Base-by-base conservation (phyloP, 805 yeast species). In the Starmerella gropengiesseri region DNA sequence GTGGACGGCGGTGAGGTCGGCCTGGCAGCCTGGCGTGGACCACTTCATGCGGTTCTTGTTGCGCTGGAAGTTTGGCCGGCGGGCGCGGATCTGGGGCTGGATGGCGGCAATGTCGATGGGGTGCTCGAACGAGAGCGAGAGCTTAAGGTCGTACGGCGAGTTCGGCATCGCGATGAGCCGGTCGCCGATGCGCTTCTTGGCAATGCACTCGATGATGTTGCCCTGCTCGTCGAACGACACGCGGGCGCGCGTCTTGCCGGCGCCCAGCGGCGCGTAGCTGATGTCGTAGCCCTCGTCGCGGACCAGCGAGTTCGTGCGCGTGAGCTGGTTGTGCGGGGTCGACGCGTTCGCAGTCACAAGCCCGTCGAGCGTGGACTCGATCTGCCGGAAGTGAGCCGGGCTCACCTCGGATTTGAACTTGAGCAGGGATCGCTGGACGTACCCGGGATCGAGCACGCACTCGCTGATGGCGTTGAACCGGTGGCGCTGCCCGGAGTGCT, bases 71-170 rank as follows among this genome's bases (percentile, higher is more conserved):
- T 45, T 71, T 56, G 19, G 69, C 27, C 11, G 16, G 11, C 5
- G 8, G 19, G 8, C 38, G 29, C 32, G 21, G 26, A 44, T 65
- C 7, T 81, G 79, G 4, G 44, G 43, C 19, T 25, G 18, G 26
- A 42, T 25, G 12, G 28, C 44, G 9, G 38, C 45, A 9, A 35
- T 76, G 26, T 73, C 70, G 19, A 74, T 72, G 0, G 95, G 95
- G 46, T 78, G 59, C 73, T 86, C 96, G 22, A 81, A 61, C 29
- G 84, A 75, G 49, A 87, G 63, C 5, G 93, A 77, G 28, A 86
- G 64, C 52, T 94, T 71, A 52, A 79, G 67, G 61, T 86, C 96
- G 57, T 77, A 78, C 60, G 77, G 68, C 25, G 81, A 74, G 49
- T 81, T 78, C 4, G 95, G 95, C 42, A 80, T 71, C 55, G 74